These are phyloP conservation scores for Arachnomyces sp. DNA, from an alignment of 2,329 filamentous ascomycete species.

Conservation along the genomic window DNA sequence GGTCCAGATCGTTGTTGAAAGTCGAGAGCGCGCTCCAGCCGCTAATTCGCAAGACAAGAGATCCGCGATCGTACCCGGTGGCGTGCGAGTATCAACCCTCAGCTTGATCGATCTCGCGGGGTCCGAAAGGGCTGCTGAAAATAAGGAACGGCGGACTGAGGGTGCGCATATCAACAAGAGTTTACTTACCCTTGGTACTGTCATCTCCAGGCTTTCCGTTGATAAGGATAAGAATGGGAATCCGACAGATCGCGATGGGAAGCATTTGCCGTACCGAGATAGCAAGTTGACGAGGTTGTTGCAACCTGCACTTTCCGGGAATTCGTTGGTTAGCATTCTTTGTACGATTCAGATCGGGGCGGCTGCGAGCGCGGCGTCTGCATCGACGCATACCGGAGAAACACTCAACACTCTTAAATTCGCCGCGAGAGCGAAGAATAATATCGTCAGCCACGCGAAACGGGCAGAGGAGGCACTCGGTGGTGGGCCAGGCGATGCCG, in stretches of 20 bases:
- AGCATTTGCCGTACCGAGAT: constrained; percentile 92
- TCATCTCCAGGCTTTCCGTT: constrained; percentile 86
- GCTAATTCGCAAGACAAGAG: constrained; percentile 52
- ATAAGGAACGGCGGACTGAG: constrained; percentile 86
- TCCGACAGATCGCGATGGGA: constrained; percentile 68
- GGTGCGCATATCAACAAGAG: constrained; percentile 99
- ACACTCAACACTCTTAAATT: constrained; percentile 96
- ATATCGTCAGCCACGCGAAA: constrained; percentile 94
- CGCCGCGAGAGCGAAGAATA: constrained; percentile 93
- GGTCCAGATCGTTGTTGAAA: constrained; percentile 97
- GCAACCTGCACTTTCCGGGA: constrained; percentile 84
- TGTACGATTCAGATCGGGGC: constrained; percentile 92
- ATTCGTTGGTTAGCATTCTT: constrained; percentile 91
- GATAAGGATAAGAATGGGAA: constrained; percentile 74
- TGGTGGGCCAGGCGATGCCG: constrained; percentile 67
- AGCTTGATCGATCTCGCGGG: constrained; percentile 94
- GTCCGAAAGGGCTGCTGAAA: constrained; percentile 90
- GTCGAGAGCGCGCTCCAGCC: constrained; percentile 70
- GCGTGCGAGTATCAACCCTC: constrained; percentile 88
- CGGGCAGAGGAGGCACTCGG: constrained; percentile 82
- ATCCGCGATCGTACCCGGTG: constrained; percentile 65
- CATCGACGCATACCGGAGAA: constrained; percentile 71
- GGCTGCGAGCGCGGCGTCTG: constrained; percentile 59
- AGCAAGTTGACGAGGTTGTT: constrained; percentile 92
- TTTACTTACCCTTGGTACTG: constrained; percentile 84